These are phyloP conservation scores for Fonsecaea erecta DNA, from an alignment of 2,329 filamentous ascomycete genomes.

Conservation along the genomic window DNA sequence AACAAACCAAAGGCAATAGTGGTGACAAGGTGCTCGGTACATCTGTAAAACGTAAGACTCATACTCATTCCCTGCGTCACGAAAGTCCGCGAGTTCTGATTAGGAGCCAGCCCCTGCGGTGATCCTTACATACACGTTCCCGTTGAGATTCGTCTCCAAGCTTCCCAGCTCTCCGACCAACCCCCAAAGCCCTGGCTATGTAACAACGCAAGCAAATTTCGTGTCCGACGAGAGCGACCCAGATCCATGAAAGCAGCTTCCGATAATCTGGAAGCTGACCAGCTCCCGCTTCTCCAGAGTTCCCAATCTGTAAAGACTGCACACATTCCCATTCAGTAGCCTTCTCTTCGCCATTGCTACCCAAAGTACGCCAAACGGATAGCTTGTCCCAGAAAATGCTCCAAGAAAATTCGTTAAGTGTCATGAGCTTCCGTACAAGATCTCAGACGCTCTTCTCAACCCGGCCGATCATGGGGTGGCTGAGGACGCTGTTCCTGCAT, in stretches of 20 bases:
- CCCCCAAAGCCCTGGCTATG: constrained; percentile 24
- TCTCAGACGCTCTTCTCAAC: background rate
- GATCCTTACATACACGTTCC: constrained; percentile 16
- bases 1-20: background rate
- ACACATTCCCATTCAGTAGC: constrained; percentile 1
- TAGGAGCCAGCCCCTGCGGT: background rate
- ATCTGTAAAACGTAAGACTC: background rate
- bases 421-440: constrained; percentile 12
- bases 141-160: constrained; percentile 20
- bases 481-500: constrained; percentile 14
- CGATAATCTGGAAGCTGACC: background rate
- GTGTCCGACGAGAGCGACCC: constrained; percentile 10
- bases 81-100: constrained; percentile 1
- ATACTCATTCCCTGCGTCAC: constrained; percentile 9
- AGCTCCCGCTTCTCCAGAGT: background rate
- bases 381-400: constrained; percentile 16
- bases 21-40: background rate
- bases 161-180: constrained; percentile 17
- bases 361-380: constrained; percentile 22
- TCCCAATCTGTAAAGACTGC: constrained; percentile 1
- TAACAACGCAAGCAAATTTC: constrained; percentile 23
- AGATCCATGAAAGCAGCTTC: constrained; percentile 22
- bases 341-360: constrained; percentile 11
- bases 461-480: constrained; percentile 13
- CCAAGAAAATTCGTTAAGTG: constrained; percentile 28